Evolutionary conservation across 768 basidiomycete genomes (phyloP).

Genomic region (Mycena olivaceomarginata): DNA sequence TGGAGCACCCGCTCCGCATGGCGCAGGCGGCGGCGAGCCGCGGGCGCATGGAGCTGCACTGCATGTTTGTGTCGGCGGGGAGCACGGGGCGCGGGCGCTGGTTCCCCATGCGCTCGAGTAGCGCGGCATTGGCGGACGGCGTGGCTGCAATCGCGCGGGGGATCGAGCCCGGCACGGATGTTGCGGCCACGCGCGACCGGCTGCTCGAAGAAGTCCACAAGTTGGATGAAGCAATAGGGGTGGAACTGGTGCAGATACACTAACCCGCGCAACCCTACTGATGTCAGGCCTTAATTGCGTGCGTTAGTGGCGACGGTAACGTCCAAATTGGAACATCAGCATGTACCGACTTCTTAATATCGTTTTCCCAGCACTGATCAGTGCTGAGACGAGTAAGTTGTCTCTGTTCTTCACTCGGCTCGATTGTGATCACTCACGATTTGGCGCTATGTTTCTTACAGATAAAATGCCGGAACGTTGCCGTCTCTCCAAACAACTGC

Average conservation of each 20-base stretch:
- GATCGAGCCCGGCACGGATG: background rate
- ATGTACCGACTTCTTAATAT: too few species aligned
- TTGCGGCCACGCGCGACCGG: background rate
- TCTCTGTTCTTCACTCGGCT: too few species aligned
- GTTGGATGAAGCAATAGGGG: slow-evolving; percentile 10
- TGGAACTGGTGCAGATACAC: slow-evolving; percentile 13
- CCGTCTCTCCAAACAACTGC: too few species aligned
- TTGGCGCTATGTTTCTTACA: too few species aligned
- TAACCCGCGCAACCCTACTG: background rate
- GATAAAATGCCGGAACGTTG: too few species aligned
- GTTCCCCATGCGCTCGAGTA: slow-evolving; percentile 22
- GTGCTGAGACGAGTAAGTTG: too few species aligned
- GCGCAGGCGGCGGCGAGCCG: slow-evolving; percentile 16
- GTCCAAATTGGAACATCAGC: too few species aligned
- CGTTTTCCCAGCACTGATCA: too few species aligned
- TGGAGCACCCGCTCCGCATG: background rate
- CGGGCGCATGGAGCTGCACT: slow-evolving; percentile 18
- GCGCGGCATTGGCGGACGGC: background rate
- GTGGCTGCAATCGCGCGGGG: background rate
- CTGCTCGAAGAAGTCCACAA: background rate
- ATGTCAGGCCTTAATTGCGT: too few species aligned
- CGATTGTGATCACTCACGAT: too few species aligned
- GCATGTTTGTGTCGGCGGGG: background rate
- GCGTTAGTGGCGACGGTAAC: too few species aligned
- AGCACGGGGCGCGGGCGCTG: background rate